A percentile compares a stretch with the other conserved stretches of the same genome.
These are phyloP conservation scores for Kwoniella bestiolae DNA, from an alignment of 768 basidiomycete species.

Conservation along the genomic window DNA sequence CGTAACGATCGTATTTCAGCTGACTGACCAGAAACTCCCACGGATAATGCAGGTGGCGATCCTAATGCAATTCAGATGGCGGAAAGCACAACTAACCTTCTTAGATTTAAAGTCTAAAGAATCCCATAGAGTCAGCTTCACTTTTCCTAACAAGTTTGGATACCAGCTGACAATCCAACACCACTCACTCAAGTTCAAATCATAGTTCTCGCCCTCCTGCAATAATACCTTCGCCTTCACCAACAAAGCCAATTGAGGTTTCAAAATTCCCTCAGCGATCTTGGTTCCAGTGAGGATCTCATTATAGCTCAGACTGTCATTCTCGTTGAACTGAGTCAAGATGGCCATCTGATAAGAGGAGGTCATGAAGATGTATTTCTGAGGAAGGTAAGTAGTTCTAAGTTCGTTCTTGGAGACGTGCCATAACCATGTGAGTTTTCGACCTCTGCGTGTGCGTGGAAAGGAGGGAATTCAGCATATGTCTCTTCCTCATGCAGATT, in stretches of 20 bases:
- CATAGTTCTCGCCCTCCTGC: slow-evolving; percentile 85
- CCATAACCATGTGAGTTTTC: slow-evolving; percentile 98
- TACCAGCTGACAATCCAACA: neutral
- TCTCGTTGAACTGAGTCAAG: slow-evolving; percentile 89
- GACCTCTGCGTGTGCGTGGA: slow-evolving; percentile 65
- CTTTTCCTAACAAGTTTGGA: neutral
- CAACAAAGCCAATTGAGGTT: slow-evolving; percentile 66
- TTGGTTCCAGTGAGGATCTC: slow-evolving; percentile 80
- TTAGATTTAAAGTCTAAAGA: slow-evolving; percentile 80
- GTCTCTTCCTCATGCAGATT: too few relatives aligned
- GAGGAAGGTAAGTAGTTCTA: slow-evolving; percentile 85
- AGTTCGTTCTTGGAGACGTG: slow-evolving; percentile 97
- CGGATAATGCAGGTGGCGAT: too few relatives aligned
- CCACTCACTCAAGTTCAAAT: slow-evolving; percentile 76
- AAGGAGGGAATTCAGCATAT: too few relatives aligned
- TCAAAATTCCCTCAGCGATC: slow-evolving; percentile 63
- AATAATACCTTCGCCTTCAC: slow-evolving; percentile 88
- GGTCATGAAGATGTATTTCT: slow-evolving; percentile 95
- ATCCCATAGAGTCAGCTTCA: neutral
- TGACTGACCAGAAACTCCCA: neutral
- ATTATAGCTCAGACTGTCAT: slow-evolving; percentile 79
- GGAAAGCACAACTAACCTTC: slow-evolving; percentile 65
- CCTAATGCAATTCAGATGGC: too few relatives aligned
- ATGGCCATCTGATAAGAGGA: slow-evolving; percentile 94
- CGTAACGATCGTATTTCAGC: slow-evolving; percentile 12